phyloP scores from a whole-genome alignment of 2,329 filamentous ascomycete genomes.

The Scytalidium sp. region DNA sequence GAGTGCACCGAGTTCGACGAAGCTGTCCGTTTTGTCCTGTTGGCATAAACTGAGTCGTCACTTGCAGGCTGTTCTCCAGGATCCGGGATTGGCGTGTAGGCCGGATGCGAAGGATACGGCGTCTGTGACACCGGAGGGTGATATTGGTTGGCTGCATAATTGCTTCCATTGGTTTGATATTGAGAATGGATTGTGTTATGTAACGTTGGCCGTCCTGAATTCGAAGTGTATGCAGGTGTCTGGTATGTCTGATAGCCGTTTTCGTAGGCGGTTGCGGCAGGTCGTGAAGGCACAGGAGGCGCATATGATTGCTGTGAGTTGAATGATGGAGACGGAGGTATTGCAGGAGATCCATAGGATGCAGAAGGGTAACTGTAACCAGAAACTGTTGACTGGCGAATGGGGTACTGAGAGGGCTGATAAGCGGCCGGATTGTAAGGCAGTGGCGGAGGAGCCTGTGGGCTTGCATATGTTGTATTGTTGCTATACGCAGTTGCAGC shows the following conservation, averaged over 20 bases:
- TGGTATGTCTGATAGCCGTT: conserved; percentile 5
- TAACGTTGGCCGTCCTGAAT: conserved; percentile 11
- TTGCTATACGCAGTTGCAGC: conserved; percentile 46
- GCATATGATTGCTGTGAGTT: conserved; percentile 17
- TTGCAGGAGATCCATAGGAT: conserved; percentile 20
- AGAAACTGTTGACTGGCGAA: conserved; percentile 53
- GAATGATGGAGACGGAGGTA: conserved; percentile 34
- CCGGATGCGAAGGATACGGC: conserved; percentile 20
- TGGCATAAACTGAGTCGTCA: conserved; percentile 9
- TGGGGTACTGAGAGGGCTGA: conserved; percentile 44
- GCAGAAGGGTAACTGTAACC: conserved; percentile 51
- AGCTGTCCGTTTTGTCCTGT: conserved; percentile 17
- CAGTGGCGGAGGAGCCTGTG: conserved; percentile 30
- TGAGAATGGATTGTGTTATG: conserved; percentile 19
- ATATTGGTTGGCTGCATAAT: conserved; percentile 20
- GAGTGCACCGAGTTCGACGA: conserved; percentile 13
- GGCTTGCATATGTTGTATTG: conserved; percentile 45
- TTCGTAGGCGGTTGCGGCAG: conserved; percentile 21
- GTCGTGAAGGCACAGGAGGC: conserved; percentile 19
- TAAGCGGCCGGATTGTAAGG: conserved; percentile 65
- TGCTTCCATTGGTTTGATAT: conserved; percentile 25
- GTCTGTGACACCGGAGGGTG: conserved; percentile 14
- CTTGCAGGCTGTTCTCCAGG: background rate
- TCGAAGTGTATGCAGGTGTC: background rate
- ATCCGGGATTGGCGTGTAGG: conserved; percentile 13